Conservation (phyloP, 768 basidiomycete species). For the Postia placenta region DNA sequence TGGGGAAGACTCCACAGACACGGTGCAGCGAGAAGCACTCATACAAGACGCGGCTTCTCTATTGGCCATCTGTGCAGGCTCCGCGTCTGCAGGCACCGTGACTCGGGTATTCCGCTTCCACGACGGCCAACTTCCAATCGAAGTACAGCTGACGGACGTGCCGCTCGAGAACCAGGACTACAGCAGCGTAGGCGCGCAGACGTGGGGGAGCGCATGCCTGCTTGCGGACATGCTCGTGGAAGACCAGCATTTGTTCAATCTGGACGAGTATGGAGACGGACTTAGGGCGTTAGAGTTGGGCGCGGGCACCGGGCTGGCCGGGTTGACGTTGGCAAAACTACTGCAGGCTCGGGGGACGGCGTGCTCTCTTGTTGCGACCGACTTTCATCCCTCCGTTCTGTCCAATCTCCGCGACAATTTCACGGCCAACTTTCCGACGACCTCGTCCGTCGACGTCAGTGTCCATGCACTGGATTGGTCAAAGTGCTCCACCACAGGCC, state of each 20-base stretch:
- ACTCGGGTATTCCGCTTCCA: constrained; percentile 47
- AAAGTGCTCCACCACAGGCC: constrained; percentile 1
- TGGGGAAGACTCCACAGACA: background rate
- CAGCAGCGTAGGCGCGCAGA: constrained; percentile 75
- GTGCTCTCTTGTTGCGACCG: constrained; percentile 34
- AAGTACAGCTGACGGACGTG: constrained; percentile 55
- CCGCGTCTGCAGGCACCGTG: constrained; percentile 55
- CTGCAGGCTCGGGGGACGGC: constrained; percentile 9
- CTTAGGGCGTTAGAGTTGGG: constrained; percentile 48
- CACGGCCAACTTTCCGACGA: constrained; percentile 23
- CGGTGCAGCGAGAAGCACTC: constrained; percentile 18
- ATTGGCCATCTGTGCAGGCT: constrained; percentile 58
- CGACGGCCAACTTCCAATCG: constrained; percentile 12
- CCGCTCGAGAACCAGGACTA: constrained; percentile 68
- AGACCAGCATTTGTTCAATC: constrained; percentile 45
- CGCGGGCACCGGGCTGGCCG: constrained; percentile 52
- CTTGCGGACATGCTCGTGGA: constrained; percentile 69
- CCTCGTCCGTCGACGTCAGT: constrained; percentile 13
- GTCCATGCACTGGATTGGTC: constrained; percentile 37
- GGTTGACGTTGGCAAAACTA: constrained; percentile 33
- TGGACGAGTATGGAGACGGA: constrained; percentile 13
- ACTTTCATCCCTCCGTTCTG: constrained; percentile 44
- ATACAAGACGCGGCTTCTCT: constrained; percentile 52
- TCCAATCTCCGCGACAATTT: constrained; percentile 43
- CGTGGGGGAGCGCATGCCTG: constrained; percentile 84